These are phyloP conservation scores for Vanrija sp. DNA, from an alignment of 1,284 basidiomycete species.

Conservation along the genomic window DNA sequence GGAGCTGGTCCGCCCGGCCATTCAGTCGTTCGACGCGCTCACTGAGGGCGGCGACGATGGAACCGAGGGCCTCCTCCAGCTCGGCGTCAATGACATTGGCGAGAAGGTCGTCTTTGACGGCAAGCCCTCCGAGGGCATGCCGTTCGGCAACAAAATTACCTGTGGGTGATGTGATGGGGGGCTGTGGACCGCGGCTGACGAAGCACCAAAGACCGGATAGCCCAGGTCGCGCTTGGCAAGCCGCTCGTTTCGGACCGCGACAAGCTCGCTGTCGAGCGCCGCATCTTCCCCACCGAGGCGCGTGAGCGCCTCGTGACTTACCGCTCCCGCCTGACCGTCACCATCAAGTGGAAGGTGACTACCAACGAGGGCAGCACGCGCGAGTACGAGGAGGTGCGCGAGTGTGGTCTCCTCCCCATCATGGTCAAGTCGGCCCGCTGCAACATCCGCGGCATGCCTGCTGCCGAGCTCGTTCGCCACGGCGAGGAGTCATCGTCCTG, in stretches of 20 bases:
- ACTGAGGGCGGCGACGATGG: conserved; percentile 79
- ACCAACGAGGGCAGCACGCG: conserved; percentile 55
- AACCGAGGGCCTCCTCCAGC: conserved; percentile 72
- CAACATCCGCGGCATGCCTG: conserved; percentile 79
- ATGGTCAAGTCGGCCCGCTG: conserved; percentile 98
- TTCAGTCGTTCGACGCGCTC: conserved; percentile 94
- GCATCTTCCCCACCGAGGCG: conserved; percentile 86
- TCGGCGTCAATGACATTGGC: conserved; percentile 79
- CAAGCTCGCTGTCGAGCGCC: conserved; percentile 67
- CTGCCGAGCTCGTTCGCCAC: conserved; percentile 78
- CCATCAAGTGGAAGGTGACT: conserved; percentile 78
- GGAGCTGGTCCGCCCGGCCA: conserved; percentile 88
- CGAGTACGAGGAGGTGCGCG: conserved; percentile 67
- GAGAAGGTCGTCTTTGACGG: conserved; percentile 90
- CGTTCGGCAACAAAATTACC: conserved; percentile 75
- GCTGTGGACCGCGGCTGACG: not conserved
- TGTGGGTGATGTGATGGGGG: conserved; percentile 55
- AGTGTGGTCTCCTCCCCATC: conserved; percentile 90
- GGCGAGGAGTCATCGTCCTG: conserved; percentile 98
- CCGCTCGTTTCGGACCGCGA: conserved; percentile 87
- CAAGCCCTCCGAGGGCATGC: conserved; percentile 57
- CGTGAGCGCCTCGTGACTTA: conserved; percentile 28
- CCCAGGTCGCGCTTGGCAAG: conserved; percentile 74
- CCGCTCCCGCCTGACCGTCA: conserved; percentile 83
- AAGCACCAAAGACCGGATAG: conserved; percentile 71